These are phyloP conservation scores for Pterocarpus macrocarpus DNA, from an alignment of 306 rosid genomes.

Conservation along the genomic window DNA sequence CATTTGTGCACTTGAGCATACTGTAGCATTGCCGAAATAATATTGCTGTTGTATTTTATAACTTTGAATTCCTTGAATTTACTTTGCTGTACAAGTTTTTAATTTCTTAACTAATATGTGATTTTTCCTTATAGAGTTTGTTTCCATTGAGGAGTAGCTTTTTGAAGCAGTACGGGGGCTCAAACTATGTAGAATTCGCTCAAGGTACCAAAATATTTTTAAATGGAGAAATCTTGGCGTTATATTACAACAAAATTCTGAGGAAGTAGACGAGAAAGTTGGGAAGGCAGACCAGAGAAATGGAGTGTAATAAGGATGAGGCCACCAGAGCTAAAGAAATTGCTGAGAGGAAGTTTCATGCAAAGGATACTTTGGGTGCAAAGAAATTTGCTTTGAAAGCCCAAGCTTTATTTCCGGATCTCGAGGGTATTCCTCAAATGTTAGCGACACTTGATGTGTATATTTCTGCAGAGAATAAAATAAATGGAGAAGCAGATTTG, in stretches of 20 bases:
- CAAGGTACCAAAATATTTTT: slow-evolving; percentile 34
- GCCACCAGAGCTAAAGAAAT: slow-evolving; percentile 84
- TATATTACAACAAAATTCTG: slow-evolving; percentile 28
- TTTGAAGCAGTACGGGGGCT: slow-evolving; percentile 28
- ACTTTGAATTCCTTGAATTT: slow-evolving; percentile 37
- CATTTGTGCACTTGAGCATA: background rate
- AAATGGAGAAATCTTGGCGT: slow-evolving; percentile 45
- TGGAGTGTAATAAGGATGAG: slow-evolving; percentile 98
- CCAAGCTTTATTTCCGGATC: slow-evolving; percentile 75
- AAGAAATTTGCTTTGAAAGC: slow-evolving; percentile 93
- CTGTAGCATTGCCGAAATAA: background rate
- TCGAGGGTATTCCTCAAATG: slow-evolving; percentile 86
- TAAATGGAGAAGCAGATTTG: slow-evolving; percentile 87
- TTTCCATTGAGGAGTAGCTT: slow-evolving; percentile 13
- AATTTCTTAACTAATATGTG: slow-evolving; percentile 29
- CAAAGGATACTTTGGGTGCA: slow-evolving; percentile 72
- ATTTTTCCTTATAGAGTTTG: slow-evolving; percentile 44
- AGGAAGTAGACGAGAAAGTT: slow-evolving; percentile 17
- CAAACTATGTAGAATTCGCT: slow-evolving; percentile 32
- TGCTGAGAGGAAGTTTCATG: slow-evolving; percentile 82
- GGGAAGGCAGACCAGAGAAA: slow-evolving; percentile 46
- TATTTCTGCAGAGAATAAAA: slow-evolving; percentile 72
- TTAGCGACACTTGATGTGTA: slow-evolving; percentile 83
- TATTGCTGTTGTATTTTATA: slow-evolving; percentile 18
- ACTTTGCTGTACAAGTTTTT: slow-evolving; percentile 3